Evolutionary conservation across 164 flowering plant genomes (phyloP).

Genomic region (Santalum album): DNA sequence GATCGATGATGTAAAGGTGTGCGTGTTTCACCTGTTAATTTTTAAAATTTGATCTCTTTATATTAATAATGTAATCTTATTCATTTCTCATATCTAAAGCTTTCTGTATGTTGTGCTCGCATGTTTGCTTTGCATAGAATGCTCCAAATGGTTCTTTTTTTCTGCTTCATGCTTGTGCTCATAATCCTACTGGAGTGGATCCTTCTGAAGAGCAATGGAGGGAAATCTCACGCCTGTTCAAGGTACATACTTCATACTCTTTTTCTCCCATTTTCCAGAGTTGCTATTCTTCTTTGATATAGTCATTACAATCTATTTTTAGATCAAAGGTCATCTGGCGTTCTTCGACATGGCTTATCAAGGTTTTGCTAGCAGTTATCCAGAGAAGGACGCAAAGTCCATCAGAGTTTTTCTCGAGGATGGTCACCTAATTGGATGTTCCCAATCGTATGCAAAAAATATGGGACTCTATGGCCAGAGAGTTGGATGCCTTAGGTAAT

Average conservation of each 20-base stretch:
- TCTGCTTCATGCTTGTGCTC: slow-evolving; percentile 98
- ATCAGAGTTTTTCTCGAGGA: slow-evolving; percentile 94
- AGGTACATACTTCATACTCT: slow-evolving; percentile 28
- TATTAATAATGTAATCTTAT: not conserved
- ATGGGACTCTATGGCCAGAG: slow-evolving; percentile 99
- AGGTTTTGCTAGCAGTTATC: slow-evolving; percentile 98
- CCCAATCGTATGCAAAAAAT: slow-evolving; percentile 94
- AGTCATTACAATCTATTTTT: slow-evolving; percentile 11
- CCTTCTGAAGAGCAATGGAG: slow-evolving; percentile 94
- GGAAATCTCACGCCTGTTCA: slow-evolving; percentile 76
- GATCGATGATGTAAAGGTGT: slow-evolving; percentile 86
- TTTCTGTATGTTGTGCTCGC: not conserved
- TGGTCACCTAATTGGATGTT: slow-evolving; percentile 80
- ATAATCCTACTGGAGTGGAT: slow-evolving; percentile 99
- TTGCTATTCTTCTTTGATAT: not conserved
- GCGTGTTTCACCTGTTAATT: not conserved
- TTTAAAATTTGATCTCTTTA: not conserved
- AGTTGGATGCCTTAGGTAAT: slow-evolving; percentile 87
- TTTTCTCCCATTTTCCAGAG: not conserved
- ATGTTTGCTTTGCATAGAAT: slow-evolving; percentile 39
- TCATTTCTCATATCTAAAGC: not conserved
- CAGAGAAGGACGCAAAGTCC: slow-evolving; percentile 85
- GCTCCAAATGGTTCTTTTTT: slow-evolving; percentile 95
- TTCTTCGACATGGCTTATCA: slow-evolving; percentile 99
- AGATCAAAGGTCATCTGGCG: slow-evolving; percentile 85